Evolutionary conservation across 768 basidiomycete species (phyloP).

Genomic region (Atractiella rhizophila): DNA sequence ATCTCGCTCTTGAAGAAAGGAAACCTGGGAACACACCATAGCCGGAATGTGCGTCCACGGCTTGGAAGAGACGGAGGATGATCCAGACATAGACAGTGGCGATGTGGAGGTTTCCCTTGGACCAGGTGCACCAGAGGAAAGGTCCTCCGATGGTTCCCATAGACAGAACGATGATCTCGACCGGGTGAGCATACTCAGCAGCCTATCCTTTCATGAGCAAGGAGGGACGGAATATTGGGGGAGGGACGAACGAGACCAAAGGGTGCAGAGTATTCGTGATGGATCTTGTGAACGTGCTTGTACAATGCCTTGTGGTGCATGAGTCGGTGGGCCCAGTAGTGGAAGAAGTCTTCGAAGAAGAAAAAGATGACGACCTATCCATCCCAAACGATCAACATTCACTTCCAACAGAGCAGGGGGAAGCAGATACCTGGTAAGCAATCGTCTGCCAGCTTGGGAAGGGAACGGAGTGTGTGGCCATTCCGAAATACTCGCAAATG

Average conservation of each 20-base stretch:
- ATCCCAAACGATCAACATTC: background rate
- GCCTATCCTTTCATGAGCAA: too few relatives aligned
- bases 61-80: constrained; percentile 77
- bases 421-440: constrained; percentile 26
- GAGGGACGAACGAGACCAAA: too few relatives aligned
- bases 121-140: constrained; percentile 30
- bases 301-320: constrained; percentile 44
- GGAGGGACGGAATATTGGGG: too few relatives aligned
- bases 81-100: constrained; percentile 86
- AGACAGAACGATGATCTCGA: constrained; percentile 84
- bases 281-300: constrained; percentile 27
- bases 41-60: constrained; percentile 87
- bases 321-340: constrained; percentile 47
- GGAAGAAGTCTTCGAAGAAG: constrained; percentile 38
- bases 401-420: background rate
- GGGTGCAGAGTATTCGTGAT: constrained; percentile 90
- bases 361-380: constrained; percentile 60
- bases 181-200: constrained; percentile 92
- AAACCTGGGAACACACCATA: constrained; percentile 37
- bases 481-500: constrained; percentile 58
- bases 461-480: constrained; percentile 79
- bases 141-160: constrained; percentile 46
- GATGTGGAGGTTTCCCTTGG: constrained; percentile 52
- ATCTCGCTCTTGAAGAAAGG: background rate
- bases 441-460: constrained; percentile 50